Base-by-base conservation (phyloP, 2,329 filamentous ascomycete genomes). In the Aureobasidium sp. region DNA sequence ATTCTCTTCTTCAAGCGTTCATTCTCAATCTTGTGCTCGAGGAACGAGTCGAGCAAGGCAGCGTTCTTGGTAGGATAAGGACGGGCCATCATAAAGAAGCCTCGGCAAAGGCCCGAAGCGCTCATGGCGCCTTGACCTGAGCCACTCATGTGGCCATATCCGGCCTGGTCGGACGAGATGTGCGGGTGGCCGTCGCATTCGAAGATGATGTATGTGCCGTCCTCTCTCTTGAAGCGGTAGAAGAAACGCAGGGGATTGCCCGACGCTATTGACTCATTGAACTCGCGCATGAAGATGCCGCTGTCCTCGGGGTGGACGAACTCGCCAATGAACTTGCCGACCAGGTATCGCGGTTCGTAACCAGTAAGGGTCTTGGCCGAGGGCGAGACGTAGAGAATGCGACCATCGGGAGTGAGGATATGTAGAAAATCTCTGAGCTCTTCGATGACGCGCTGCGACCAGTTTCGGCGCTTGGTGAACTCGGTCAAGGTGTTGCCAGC, bases 11-110 rank as follows among this genome's bases (percentile, higher is more conserved):
- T 86, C 53, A 97, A 76, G 5, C 92, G 85, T 76, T 96, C 91
- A 69, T 97, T 96, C 73, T 97, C 93, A 60, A 96, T 93, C 75
- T 97, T 97, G 77, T 97, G 92, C 73, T 97, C 93, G 32, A 97
- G 80, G 69, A 97, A 97, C 0, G 91, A 95, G 75, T 97, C 92
- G 27, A 97, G 80, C 11, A 97, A 80, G 3, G 84, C 84, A 1
- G 91, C 87, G 70, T 93, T 96, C 75, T 89, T 92, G 34, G 89
- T 95, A 5, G 91, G 91, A 72, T 97, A 96, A 1, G 90, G 90
- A 25, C 92, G 84, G 8, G 90, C 86, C 86, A 96, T 93, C 80
- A 97, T 89, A 72, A 97, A 97, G 68, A 97, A 90, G 42, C 92
- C 92, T 68, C 90, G 86, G 72, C 91, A 97, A 67, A 89, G 88